Base-by-base conservation (phyloP, 1,284 basidiomycete species). In the Apiotrichum montevideense region DNA sequence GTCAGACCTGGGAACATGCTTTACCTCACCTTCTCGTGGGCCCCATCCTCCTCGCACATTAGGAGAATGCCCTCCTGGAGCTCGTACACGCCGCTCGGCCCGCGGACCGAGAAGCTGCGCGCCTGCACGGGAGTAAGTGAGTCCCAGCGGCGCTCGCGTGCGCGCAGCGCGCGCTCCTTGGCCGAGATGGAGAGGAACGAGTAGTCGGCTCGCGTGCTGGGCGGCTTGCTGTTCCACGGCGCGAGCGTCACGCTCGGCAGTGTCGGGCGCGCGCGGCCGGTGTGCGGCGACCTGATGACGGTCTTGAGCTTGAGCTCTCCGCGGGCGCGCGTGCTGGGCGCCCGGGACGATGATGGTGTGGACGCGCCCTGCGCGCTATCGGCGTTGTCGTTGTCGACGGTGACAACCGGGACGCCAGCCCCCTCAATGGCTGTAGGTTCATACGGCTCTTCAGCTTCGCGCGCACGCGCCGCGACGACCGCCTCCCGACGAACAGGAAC, bases 11-110 rank as follows among this genome's bases (percentile, higher is more conserved):
- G 29, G 29, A 29, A 29, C 29, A 29, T 29, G 29, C 29, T 29
- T 3, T 3, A 9, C 3, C 47, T 15, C 29, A 40, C 47, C 47
- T 49, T 49, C 11, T 49, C 47, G 6, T 10, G 35, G 7, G 21
- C 10, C 9, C 21, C 15, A 37, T 29, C 9, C 21, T 49, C 64
- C 47, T 71, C 65, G 57, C 74, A 72, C 64, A 75, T 66, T 47
- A 77, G 58, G 39, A 75, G 73, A 3, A 77, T 68, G 13, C 75
- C 73, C 54, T 77, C 75, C 59, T 77, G 75, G 43, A 75, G 58
- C 63, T 77, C 75, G 54, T 77, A 77, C 6, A 77, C 71, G 14
- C 71, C 69, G 34, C 69, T 71, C 6, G 56, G 65, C 2, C 74
- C 75, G n/a, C 58, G 35, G 3, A 73, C 58, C 6, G 52, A 50